Base-by-base conservation (phyloP, 805 yeast species). In the Candida manassasensis region DNA sequence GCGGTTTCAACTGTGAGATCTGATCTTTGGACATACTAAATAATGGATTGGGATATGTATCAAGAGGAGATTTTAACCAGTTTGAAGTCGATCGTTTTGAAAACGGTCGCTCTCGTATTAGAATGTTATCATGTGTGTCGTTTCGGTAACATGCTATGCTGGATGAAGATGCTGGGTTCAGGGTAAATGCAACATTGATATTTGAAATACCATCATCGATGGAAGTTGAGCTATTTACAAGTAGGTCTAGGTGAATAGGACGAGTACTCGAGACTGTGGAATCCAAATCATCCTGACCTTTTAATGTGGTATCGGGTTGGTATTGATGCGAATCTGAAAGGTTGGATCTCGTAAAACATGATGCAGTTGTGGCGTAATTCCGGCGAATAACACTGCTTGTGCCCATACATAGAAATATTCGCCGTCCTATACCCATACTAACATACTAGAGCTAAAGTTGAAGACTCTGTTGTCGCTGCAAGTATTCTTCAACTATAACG, bases 11-110 rank as follows among this genome's bases (percentile, higher is more conserved):
- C 2, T 22, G 21, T n/a, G 50, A 21, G 1, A 66, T 35, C 29
- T 62, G 55, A 1, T 43, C 45, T 28, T 54, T 53, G 11, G 45
- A 25, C 55, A 61, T 52, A 11, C 45, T 35, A 35, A 49, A 56
- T 22, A 66, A 49, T 3, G 72, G 70, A 31, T 65, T 63, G 4
- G 64, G 63, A 37, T 48, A 50, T 4, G 53, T 40, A 29, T 54
- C 52, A 14, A 28, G 24, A 4, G 53, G 51, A 14, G 7, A 7
- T 11, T 14, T 7, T 6, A 24, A 24, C 9, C 12, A n/a, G 12
- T 24, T n/a, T 15, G 11, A 5, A 11, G 4, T 17, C 10, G 9
- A 5, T 7, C 28, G 17, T 12, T 39, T 36, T 7, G 49, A 37
- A 29, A 51, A 51, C n/a, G 49, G 45, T 19, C 36, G 33, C 10